These are phyloP conservation scores for Astrephomene gubernaculifera DNA, from an alignment of 139 green algal species.

Conservation along the genomic window DNA sequence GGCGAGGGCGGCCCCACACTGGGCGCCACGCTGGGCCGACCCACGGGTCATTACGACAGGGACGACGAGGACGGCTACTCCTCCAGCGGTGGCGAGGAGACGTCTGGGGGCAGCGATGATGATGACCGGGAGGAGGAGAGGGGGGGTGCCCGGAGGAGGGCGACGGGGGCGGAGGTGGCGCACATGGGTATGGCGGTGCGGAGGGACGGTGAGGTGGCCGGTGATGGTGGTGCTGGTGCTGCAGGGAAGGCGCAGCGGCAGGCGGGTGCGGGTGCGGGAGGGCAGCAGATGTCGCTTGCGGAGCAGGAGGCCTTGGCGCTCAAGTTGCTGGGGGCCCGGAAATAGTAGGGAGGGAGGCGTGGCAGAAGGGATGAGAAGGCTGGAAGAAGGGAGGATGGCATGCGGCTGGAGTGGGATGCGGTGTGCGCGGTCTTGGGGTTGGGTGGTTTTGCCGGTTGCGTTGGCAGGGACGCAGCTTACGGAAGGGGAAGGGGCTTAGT, in stretches of 20 bases:
- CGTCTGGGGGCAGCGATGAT: neutral
- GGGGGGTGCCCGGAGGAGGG: neutral
- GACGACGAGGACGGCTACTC: constrained; percentile 22
- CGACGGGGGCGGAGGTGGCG: constrained; percentile 34
- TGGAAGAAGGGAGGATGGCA: too few relatives aligned
- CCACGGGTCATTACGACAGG: constrained; percentile 18
- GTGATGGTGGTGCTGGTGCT: too few relatives aligned
- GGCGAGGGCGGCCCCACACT: neutral
- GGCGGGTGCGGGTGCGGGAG: neutral
- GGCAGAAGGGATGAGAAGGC: too few relatives aligned
- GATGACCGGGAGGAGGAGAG: neutral
- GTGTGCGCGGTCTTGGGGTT: too few relatives aligned
- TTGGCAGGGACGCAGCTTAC: too few relatives aligned
- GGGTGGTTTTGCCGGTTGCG: too few relatives aligned
- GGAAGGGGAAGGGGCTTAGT: too few relatives aligned
- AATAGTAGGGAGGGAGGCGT: too few relatives aligned
- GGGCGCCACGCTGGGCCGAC: neutral
- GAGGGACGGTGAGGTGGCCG: neutral
- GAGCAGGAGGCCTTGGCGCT: constrained; percentile 79
- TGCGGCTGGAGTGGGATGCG: too few relatives aligned
- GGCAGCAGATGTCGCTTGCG: constrained; percentile 55
- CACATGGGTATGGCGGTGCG: constrained; percentile 63
- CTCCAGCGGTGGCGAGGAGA: constrained; percentile 5
- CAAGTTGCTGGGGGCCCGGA: constrained; percentile 56
- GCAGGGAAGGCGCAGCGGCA: neutral